Evolutionary conservation across 1,139 yeast species (phyloP).

Genomic region (Suhomyces kunorum): DNA sequence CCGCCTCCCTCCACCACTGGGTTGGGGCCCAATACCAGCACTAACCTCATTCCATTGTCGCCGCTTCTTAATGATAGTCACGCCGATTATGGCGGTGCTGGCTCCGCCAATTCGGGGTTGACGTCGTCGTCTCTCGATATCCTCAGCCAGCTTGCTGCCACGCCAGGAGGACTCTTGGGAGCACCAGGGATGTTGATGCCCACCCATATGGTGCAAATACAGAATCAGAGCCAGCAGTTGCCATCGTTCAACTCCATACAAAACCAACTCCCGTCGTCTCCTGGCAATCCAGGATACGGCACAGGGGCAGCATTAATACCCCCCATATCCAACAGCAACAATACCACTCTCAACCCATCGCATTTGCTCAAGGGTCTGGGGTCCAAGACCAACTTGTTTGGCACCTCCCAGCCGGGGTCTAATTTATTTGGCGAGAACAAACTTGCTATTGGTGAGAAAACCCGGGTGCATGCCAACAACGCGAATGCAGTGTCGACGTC

Average conservation of each 20-base stretch:
- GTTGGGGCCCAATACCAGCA: conserved; percentile 11
- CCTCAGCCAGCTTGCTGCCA: conserved; percentile 17
- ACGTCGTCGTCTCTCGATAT: conserved; percentile 18
- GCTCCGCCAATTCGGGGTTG: conserved; percentile 13
- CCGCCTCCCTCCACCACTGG: conserved; percentile 6
- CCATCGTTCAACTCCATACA: conserved; percentile 44
- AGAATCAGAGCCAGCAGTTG: conserved; percentile 35
- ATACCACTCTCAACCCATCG: conserved; percentile 16
- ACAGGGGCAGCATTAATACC: conserved; percentile 10
- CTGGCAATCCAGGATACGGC: conserved; percentile 7
- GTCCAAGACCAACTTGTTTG: conserved; percentile 10
- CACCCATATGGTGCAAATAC: conserved; percentile 26
- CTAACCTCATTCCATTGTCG: conserved; percentile 37
- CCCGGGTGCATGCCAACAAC: conserved; percentile 2
- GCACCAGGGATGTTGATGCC: conserved; percentile 13
- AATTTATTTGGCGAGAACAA: conserved; percentile 7
- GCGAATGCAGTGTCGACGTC: neutral
- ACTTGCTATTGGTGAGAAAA: conserved; percentile 2
- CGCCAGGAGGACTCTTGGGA: conserved; percentile 1
- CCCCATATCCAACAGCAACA: conserved; percentile 10
- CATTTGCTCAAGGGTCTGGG: conserved; percentile 13
- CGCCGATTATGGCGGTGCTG: conserved; percentile 22
- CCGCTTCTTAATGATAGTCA: conserved; percentile 40
- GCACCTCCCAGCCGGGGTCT: conserved; percentile 4
- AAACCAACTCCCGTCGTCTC: conserved; percentile 30